Evolutionary conservation across 257 asterid species (phyloP).

Genomic region (Rehmannia glutinosa): DNA sequence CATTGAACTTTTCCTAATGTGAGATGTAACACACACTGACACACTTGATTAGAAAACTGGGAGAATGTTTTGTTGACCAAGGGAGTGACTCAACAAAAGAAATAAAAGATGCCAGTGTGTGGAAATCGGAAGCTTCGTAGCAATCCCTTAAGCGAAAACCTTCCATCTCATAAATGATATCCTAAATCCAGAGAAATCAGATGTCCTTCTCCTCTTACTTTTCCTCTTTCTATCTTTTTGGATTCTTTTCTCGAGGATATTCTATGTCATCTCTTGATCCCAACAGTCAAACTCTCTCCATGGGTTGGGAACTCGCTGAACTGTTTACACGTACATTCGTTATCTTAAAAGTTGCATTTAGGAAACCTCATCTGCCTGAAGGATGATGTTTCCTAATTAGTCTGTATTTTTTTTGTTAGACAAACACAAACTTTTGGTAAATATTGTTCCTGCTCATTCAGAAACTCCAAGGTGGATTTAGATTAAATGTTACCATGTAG

Average conservation of each 20-base stretch:
- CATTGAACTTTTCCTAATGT: not conserved
- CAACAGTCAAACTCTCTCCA: not conserved
- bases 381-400: not conserved
- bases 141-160: not conserved
- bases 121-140: not conserved
- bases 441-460: not conserved
- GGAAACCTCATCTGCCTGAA: not conserved
- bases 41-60: not conserved
- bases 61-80: not conserved
- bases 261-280: not conserved
- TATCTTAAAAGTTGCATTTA: not conserved
- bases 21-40: not conserved
- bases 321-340: not conserved
- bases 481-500: not conserved
- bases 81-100: not conserved
- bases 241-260: not conserved
- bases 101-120: not conserved
- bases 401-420: not conserved
- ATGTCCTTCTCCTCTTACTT: not conserved
- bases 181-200: not conserved
- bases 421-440: not conserved
- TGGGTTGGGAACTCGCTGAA: not conserved
- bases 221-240: not conserved
- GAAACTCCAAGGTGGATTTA: not conserved
- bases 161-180: not conserved